Base-by-base conservation (phyloP, 495 filamentous ascomycete genomes). In the Penicillium malachiteum region DNA sequence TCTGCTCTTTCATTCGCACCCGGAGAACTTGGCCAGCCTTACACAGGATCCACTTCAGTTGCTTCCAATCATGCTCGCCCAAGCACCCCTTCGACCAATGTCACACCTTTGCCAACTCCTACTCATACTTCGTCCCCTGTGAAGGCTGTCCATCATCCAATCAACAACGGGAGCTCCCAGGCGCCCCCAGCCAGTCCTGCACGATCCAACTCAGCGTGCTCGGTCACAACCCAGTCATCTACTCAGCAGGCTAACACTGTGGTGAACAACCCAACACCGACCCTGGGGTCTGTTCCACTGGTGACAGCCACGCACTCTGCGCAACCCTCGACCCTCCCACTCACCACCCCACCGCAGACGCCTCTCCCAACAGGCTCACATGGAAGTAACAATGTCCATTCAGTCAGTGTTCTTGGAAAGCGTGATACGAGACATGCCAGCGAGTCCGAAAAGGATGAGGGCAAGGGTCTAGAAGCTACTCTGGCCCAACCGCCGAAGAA, bases 21-120 rank as follows among this genome's bases (percentile, higher is more conserved):
- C 5, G 90, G 89, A 16, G 95, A 99, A 66, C 75, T 99, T 7
- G 95, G 95, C n/a, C 85, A 92, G 59, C 69, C 83, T 12, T 96
- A 96, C 69, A 87, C 83, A 10, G 88, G 89, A 9, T 78, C 87
- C 10, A 67, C 84, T 43, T 17, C 34, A 18, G 77, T 74, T 16
- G 62, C 74, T 7, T 79, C 83, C 42, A 75, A 80, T 38, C 66
- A 65, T 13, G 59, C 57, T 33, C 70, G 78, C 3, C 65, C 75
- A 37, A 70, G 69, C 10, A 68, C 73, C 35, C 67, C 83, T 9
- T 81, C 80, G 17, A 77, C 71, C 7, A 85, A 87, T 56, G 78
- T 80, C 48, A 87, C 86, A 6, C 83, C 87, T 13, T 68, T 83
- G 34, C 78, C 86, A 12, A 87, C 87, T n/a, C 87, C 86, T 16